Evolutionary conservation across 495 filamentous ascomycete genomes (phyloP), one percentile per base, ranked within the genome.

Genomic region (Aspergillus affinis): DNA sequence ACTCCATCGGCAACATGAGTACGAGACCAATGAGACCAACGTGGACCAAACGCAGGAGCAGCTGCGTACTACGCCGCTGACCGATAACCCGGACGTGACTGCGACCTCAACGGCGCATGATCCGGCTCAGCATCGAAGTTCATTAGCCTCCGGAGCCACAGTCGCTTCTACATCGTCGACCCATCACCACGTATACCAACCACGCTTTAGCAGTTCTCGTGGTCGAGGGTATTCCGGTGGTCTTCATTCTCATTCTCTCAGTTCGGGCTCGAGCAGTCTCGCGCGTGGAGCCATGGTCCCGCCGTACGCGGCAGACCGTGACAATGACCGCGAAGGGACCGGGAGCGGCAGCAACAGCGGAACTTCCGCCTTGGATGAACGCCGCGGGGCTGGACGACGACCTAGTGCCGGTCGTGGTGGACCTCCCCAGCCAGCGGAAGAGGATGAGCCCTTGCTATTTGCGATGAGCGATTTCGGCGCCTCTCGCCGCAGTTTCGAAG

Each of bases 361-460:
- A n/a, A 72, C 69, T 41, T 76, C 72, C 9, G 66, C 66, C 0
- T 55, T 70, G 50, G 76, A 78, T 36, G 64, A 70, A 17, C 72
- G 77, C 17, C 74, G 76, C 23, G 67, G 70, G 9, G 66, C 69
- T 26, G 67, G 65, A 6, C 73, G 72, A 51, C 74, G 77, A 8
- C 64, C 73, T 12, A 67, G 74, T 30, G 66, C 63, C 20, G 70
- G 69, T 48, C 74, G 76, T 12, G 61, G 69, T 4, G 59, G 64
- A 3, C 72, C 76, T 29, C 72, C 75, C 2, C 71, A 75, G 20
- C 62, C 69, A 48, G 63, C 67, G 2, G 78, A 82, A 48, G 91
- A 95, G 56, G 91, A 93, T 18, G 92, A 96, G 72, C 88, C 88
- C 26, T 73, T 96, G 10, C 74, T 95, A 18, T 96, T 96, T 67